These are phyloP conservation scores for Leccinum sublutescens DNA, from an alignment of 768 basidiomycete species.

Conservation along the genomic window DNA sequence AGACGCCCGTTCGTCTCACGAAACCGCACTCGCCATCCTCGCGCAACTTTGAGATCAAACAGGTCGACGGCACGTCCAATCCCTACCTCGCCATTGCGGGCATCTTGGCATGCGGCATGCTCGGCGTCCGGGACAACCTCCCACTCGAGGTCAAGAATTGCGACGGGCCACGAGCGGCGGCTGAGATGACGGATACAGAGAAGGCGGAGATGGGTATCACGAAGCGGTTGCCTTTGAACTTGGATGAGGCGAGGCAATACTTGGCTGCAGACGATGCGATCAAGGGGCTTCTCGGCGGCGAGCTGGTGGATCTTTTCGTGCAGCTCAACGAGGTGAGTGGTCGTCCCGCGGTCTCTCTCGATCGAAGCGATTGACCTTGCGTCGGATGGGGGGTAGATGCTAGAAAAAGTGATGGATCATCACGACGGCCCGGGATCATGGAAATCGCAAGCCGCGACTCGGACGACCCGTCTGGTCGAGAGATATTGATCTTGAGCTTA, in stretches of 20 bases:
- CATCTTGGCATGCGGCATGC: conserved; percentile 52
- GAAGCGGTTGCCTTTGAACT: conserved; percentile 48
- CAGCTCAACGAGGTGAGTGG: conserved; percentile 47
- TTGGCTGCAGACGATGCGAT: conserved; percentile 40
- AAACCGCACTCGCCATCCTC: conserved; percentile 45
- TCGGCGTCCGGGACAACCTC: conserved; percentile 43
- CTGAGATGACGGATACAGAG: conserved; percentile 44
- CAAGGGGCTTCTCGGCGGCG: conserved; percentile 40
- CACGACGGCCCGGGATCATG: not conserved
- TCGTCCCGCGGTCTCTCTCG: not conserved
- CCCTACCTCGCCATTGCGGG: conserved; percentile 58
- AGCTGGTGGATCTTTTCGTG: conserved; percentile 48
- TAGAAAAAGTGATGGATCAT: conserved; percentile 23
- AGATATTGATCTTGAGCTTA: conserved; percentile 13
- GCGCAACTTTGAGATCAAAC: conserved; percentile 62
- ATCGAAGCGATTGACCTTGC: not conserved
- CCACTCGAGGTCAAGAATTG: conserved; percentile 42
- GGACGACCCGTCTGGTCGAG: conserved; percentile 34
- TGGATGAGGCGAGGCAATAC: conserved; percentile 45
- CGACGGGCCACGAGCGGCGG: conserved; percentile 33
- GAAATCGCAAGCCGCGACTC: conserved; percentile 10
- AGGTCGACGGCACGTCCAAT: conserved; percentile 63
- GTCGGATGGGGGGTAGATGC: conserved; percentile 5
- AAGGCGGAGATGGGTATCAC: conserved; percentile 47
- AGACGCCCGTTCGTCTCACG: conserved; percentile 49